Conservation (phyloP, 306 rosid species). For the Lupinus albus region DNA sequence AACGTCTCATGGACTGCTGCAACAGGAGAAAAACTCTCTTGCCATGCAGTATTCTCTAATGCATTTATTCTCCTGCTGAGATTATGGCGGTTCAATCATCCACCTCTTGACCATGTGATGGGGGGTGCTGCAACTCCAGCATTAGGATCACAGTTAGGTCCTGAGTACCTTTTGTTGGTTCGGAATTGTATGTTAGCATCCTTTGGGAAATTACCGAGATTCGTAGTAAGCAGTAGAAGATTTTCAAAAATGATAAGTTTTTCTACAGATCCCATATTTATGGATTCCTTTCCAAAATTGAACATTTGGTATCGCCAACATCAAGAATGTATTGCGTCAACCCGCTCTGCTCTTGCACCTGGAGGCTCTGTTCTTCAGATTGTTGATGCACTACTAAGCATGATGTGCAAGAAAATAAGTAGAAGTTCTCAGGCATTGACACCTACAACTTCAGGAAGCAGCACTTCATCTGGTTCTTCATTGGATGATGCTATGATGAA, state of each 20-base stretch:
- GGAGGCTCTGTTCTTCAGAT: conserved; percentile 88
- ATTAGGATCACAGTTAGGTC: conserved; percentile 83
- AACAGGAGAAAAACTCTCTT: conserved; percentile 77
- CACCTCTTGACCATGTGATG: conserved; percentile 87
- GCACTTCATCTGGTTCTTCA: conserved; percentile 75
- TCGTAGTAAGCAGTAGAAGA: conserved; percentile 60
- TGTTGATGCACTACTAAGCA: conserved; percentile 82
- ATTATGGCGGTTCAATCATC: conserved; percentile 86
- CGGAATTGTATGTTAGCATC: conserved; percentile 70
- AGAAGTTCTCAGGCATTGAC: conserved; percentile 57
- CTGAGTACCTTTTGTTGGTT: conserved; percentile 80
- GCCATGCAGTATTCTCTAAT: conserved; percentile 89
- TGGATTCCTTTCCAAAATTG: conserved; percentile 89
- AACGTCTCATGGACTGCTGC: conserved; percentile 64
- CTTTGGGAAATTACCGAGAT: conserved; percentile 59
- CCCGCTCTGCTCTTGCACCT: conserved; percentile 78
- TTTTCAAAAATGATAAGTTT: conserved; percentile 68
- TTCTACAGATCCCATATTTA: conserved; percentile 65
- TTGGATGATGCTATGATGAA: conserved; percentile 67
- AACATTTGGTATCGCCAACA: conserved; percentile 93
- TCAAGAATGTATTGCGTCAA: conserved; percentile 93
- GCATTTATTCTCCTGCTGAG: conserved; percentile 88
- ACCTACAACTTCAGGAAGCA: conserved; percentile 70
- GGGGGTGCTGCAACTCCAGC: conserved; percentile 84
- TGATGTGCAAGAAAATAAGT: conserved; percentile 76